phyloP scores from a whole-genome alignment of 2,329 filamentous ascomycete species.

The Colletotrichum sp. region DNA sequence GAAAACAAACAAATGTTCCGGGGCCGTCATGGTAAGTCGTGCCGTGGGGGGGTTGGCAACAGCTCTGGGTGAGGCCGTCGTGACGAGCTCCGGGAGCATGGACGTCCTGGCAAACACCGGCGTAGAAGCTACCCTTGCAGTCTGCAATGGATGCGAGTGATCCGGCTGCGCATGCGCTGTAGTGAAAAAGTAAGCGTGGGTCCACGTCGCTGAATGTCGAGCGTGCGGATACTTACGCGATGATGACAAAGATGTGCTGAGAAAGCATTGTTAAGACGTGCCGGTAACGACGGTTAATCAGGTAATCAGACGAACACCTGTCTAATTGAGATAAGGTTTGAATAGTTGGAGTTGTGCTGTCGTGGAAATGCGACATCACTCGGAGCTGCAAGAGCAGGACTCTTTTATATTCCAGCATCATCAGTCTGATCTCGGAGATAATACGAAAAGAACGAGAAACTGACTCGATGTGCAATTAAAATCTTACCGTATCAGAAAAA shows the following conservation, averaged over 20 bases:
- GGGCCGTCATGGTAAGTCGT: neutral
- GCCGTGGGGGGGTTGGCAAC: neutral
- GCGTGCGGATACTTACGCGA: too few relatives aligned
- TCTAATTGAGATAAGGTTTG: neutral
- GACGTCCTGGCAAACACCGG: neutral
- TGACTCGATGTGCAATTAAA: neutral
- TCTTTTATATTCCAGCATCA: neutral
- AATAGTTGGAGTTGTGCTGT: too few relatives aligned
- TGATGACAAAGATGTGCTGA: neutral
- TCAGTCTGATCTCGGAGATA: fast-evolving
- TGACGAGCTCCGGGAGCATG: neutral
- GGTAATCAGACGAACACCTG: neutral
- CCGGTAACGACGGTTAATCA: too few relatives aligned
- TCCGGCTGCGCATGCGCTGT: neutral
- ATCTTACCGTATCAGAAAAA: neutral
- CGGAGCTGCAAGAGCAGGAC: neutral
- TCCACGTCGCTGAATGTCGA: too few relatives aligned
- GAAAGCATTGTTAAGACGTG: neutral
- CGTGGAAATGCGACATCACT: too few relatives aligned
- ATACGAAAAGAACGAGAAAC: neutral
- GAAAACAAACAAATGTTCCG: neutral
- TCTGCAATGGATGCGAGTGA: neutral
- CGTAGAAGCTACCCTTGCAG: neutral
- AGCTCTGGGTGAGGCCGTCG: neutral
- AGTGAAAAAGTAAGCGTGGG: too few relatives aligned